phyloP scores from a whole-genome alignment of 2,329 filamentous ascomycete genomes.

The Xylaria sp. region DNA sequence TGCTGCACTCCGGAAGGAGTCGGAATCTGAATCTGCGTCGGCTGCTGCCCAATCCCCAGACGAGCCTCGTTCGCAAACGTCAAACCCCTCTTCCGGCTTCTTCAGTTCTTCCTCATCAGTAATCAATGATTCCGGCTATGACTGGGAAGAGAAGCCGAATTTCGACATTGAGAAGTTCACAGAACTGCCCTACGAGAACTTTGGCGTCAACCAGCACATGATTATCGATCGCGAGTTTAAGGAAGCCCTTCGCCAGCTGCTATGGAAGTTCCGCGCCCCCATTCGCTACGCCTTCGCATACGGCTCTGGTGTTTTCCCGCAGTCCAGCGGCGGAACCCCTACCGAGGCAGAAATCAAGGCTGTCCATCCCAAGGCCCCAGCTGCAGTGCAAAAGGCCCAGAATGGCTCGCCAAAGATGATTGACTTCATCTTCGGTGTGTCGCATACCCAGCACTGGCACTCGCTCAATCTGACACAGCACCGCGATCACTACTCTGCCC shows the following conservation, averaged over 20 bases:
- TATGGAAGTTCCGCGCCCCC: slow-evolving; percentile 91
- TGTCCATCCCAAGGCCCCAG: slow-evolving; percentile 84
- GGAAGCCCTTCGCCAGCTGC: slow-evolving; percentile 83
- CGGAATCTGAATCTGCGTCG: slow-evolving; percentile 44
- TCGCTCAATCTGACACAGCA: slow-evolving; percentile 90
- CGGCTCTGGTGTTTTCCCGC: slow-evolving; percentile 94
- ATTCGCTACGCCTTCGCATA: slow-evolving; percentile 98
- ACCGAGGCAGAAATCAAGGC: slow-evolving; percentile 68
- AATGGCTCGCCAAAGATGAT: slow-evolving; percentile 94
- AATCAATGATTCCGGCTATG: slow-evolving; percentile 48
- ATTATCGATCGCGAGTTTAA: slow-evolving; percentile 96
- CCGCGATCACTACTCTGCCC: slow-evolving; percentile 88
- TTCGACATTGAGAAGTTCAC: slow-evolving; percentile 79
- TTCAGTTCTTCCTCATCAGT: slow-evolving; percentile 41
- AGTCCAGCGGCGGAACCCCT: slow-evolving; percentile 65
- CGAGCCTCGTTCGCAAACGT: slow-evolving; percentile 43
- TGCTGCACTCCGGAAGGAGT: slow-evolving; percentile 42
- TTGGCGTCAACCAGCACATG: slow-evolving; percentile 97
- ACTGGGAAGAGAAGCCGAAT: slow-evolving; percentile 82
- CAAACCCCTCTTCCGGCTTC: slow-evolving; percentile 36
- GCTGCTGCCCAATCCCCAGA: slow-evolving; percentile 43
- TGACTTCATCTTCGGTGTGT: slow-evolving; percentile 97
- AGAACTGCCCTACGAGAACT: slow-evolving; percentile 80
- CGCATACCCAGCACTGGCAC: slow-evolving; percentile 96
- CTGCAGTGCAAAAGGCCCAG: slow-evolving; percentile 85